Percentiles rank a stretch among this genome's conserved stretches.
Evolutionary conservation across 2,329 filamentous ascomycete genomes (phyloP).

Genomic region (Ascochyta lentis): DNA sequence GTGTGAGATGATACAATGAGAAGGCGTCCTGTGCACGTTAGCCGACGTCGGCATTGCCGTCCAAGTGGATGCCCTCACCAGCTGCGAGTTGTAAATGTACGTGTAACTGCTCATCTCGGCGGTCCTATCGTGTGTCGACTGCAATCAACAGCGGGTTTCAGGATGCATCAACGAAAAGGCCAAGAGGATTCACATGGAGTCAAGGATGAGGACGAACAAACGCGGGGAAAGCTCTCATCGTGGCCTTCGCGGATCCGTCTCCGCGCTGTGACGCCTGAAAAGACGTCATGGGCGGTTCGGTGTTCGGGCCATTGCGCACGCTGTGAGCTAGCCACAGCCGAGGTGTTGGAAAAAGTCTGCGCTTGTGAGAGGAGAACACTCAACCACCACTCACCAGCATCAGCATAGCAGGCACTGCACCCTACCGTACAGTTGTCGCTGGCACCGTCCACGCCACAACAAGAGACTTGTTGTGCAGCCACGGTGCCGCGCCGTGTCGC

Average conservation of each 20-base stretch:
- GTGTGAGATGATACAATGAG: slow-evolving; percentile 50
- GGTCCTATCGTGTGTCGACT: slow-evolving; percentile 16
- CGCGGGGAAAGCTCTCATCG: slow-evolving; percentile 34
- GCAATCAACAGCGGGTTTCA: not conserved
- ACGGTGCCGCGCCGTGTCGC: not conserved
- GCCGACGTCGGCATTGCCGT: not conserved
- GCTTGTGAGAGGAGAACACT: slow-evolving; percentile 27
- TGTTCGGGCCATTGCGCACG: not conserved
- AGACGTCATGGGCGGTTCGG: slow-evolving; percentile 34
- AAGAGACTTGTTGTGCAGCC: not conserved
- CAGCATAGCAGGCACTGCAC: not conserved
- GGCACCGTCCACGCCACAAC: not conserved
- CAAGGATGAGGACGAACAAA: slow-evolving; percentile 9
- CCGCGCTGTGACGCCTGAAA: slow-evolving; percentile 23
- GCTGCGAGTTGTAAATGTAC: slow-evolving; percentile 54
- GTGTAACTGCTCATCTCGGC: slow-evolving; percentile 30
- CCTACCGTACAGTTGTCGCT: not conserved
- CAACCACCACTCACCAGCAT: not conserved
- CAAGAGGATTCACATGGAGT: not conserved
- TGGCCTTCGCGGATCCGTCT: slow-evolving; percentile 28
- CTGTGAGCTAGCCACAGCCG: slow-evolving; percentile 20
- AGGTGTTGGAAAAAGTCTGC: slow-evolving; percentile 20
- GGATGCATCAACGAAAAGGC: not conserved
- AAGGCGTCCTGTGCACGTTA: slow-evolving; percentile 49
- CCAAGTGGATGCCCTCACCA: slow-evolving; percentile 38